phyloP scores from a whole-genome alignment of 176 grass and related monocot species.

The Canna indica region DNA sequence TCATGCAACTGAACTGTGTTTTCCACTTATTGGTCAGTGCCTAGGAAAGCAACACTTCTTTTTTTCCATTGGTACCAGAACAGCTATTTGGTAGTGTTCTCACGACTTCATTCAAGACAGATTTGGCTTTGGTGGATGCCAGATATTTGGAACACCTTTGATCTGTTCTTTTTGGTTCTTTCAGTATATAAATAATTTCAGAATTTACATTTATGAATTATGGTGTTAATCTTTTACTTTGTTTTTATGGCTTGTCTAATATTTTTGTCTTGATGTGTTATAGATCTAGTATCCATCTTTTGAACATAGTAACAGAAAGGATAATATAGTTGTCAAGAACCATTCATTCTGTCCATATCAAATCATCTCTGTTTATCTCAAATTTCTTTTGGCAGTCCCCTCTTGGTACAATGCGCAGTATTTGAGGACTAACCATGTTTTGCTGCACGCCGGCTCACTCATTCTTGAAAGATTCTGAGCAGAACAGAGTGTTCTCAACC shows the following conservation, averaged over 20 bases:
- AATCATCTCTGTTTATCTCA: background rate
- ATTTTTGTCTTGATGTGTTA: too few relatives aligned
- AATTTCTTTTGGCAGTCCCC: background rate
- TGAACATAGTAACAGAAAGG: background rate
- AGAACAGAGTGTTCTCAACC: background rate
- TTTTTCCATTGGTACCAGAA: too few relatives aligned
- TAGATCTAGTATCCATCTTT: too few relatives aligned
- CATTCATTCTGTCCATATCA: background rate
- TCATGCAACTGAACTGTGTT: background rate
- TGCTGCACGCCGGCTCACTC: background rate
- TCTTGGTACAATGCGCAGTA: background rate
- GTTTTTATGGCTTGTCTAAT: too few relatives aligned
- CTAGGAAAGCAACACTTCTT: background rate
- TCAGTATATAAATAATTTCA: too few relatives aligned
- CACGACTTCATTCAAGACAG: background rate
- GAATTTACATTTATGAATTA: too few relatives aligned
- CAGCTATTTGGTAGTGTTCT: background rate
- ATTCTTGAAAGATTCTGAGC: too few relatives aligned
- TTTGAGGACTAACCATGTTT: background rate
- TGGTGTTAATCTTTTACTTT: too few relatives aligned
- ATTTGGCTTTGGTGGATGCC: too few relatives aligned
- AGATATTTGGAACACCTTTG: background rate
- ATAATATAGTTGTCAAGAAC: background rate
- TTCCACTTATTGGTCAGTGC: background rate
- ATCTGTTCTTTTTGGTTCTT: background rate